Conservation (phyloP, 257 asterid species). For the Jasminum sambac region DNA sequence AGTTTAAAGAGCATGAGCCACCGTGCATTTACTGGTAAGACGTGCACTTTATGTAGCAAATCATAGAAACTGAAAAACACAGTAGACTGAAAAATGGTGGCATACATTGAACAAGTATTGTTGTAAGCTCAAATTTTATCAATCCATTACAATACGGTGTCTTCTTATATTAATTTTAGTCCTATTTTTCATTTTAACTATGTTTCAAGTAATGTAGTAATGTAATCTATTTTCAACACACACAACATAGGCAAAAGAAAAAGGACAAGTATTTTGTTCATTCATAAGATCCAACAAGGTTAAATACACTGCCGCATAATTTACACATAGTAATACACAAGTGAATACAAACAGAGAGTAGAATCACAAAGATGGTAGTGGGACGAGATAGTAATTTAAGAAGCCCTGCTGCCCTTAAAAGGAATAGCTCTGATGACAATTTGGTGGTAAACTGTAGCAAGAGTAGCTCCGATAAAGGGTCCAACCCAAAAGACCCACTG, state of each 20-base stretch:
- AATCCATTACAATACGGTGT: not conserved
- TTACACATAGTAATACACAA: conserved; percentile 27
- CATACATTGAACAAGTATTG: conserved; percentile 14
- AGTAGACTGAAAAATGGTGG: not conserved
- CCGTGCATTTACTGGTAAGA: too few species aligned
- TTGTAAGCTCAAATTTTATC: not conserved
- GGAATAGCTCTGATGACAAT: conserved; percentile 68
- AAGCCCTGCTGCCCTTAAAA: conserved; percentile 44
- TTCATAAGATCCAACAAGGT: conserved; percentile 19
- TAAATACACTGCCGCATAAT: conserved; percentile 34
- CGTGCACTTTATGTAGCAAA: not conserved
- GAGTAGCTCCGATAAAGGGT: conserved; percentile 60
- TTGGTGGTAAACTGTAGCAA: conserved; percentile 62
- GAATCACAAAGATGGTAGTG: conserved; percentile 8
- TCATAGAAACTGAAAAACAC: not conserved
- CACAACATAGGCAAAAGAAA: not conserved
- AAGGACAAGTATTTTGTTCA: conserved; percentile 1
- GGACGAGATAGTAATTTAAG: not conserved
- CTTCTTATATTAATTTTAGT: not conserved
- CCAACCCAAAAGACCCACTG: conserved; percentile 79
- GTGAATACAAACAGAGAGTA: not conserved
- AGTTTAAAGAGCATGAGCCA: not conserved
- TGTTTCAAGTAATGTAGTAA: too few species aligned
- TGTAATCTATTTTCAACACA: not conserved
- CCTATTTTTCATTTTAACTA: not conserved